Conservation (phyloP, 139 green algal species). For the Auxenochlorella protothecoides region DNA sequence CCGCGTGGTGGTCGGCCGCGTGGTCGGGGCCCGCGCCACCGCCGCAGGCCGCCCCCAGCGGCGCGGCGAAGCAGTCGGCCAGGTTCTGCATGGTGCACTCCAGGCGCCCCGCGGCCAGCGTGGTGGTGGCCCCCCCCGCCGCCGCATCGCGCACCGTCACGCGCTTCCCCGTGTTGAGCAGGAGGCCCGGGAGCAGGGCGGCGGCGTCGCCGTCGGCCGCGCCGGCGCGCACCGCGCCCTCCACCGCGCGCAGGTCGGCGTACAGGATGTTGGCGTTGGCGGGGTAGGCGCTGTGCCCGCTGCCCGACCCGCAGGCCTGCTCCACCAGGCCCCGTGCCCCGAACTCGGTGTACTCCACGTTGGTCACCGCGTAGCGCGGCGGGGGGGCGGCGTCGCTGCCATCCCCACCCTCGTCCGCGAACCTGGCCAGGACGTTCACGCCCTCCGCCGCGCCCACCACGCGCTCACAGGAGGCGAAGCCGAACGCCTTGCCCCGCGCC, state of each 20-base stretch:
- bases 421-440: constrained; percentile 81
- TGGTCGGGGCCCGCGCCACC: no score
- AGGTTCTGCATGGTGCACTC: constrained; percentile 98
- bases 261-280: constrained; percentile 99
- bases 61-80: constrained; percentile 54
- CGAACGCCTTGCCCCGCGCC: constrained; percentile 60
- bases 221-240: constrained; percentile 35
- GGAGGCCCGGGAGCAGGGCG: constrained; percentile 81
- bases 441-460: constrained; percentile 86
- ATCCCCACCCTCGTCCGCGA: no score
- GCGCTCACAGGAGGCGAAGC: constrained; percentile 91
- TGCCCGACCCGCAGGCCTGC: constrained; percentile 29
- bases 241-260: constrained; percentile 21
- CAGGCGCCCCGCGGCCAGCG: constrained; percentile 67
- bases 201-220: constrained; percentile 30
- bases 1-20: neutral
- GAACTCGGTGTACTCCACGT: constrained; percentile 99
- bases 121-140: constrained; percentile 18
- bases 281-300: constrained; percentile 57
- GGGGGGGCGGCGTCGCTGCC: neutral
- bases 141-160: constrained; percentile 35
- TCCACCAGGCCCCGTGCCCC: constrained; percentile 78
- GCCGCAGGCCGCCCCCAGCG: constrained; percentile 6
- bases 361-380: constrained; percentile 70
- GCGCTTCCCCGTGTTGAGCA: constrained; percentile 87